phyloP scores from a whole-genome alignment of 345 rosid genomes.

The Luvunga scandens region DNA sequence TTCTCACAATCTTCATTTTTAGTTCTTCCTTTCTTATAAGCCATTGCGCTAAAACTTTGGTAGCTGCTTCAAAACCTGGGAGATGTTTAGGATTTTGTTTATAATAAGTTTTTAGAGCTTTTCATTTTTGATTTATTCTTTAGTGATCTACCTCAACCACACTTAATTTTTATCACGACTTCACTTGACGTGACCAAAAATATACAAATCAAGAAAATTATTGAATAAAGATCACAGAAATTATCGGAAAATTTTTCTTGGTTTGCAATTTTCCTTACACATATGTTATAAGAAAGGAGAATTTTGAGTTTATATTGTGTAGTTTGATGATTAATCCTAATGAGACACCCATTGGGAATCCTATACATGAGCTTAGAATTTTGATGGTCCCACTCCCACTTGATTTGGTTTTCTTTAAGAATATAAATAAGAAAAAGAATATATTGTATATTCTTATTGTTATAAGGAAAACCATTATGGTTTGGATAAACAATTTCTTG shows the following conservation, averaged over 20 bases:
- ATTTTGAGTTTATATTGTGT: neutral
- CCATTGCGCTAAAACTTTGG: neutral
- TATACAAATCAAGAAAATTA: neutral
- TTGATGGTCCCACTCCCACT: neutral
- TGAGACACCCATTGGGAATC: neutral
- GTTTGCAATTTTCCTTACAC: neutral
- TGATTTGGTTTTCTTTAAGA: too few relatives aligned
- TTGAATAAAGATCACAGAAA: too few relatives aligned
- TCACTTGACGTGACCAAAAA: neutral
- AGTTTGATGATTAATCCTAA: neutral
- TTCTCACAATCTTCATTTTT: neutral
- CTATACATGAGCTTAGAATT: too few relatives aligned
- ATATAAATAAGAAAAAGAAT: too few relatives aligned
- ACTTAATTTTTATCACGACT: neutral
- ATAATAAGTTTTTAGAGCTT: neutral
- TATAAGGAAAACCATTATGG: too few relatives aligned
- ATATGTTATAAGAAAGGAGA: neutral
- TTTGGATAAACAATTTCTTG: too few relatives aligned
- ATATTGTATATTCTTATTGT: too few relatives aligned
- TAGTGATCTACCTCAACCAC: neutral
- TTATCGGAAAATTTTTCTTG: neutral
- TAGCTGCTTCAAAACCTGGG: neutral
- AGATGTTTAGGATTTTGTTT: neutral
- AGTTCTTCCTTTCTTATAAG: neutral
- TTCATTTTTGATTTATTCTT: neutral